phyloP scores from a whole-genome alignment of 2,329 filamentous ascomycete species.

The Trichoderma simmonsii region DNA sequence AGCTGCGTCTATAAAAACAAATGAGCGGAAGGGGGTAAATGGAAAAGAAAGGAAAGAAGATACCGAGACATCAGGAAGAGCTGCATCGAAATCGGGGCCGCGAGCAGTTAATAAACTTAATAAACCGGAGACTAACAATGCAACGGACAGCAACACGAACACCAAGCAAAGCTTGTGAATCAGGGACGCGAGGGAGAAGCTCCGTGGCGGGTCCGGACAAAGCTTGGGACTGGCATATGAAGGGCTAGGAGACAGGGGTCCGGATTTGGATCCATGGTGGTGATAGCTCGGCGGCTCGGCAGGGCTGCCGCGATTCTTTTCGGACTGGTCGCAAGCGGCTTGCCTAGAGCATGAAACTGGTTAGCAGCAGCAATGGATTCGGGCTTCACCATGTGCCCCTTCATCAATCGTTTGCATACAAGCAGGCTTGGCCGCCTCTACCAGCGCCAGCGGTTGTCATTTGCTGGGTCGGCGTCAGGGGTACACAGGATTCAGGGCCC shows the following conservation, averaged over 20 bases:
- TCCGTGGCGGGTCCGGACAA: conserved; percentile 6
- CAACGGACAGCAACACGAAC: conserved; percentile 5
- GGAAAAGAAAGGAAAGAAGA: not conserved
- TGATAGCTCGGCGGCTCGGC: conserved; percentile 12
- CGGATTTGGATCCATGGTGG: conserved; percentile 11
- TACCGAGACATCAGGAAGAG: not conserved
- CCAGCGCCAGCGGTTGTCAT: not conserved
- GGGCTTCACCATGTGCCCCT: conserved; percentile 11
- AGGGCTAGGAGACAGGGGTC: conserved; percentile 6
- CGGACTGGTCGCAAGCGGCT: not conserved
- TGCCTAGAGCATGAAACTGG: conserved; percentile 5
- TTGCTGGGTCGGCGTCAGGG: conserved; percentile 10
- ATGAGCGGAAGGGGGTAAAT: not conserved
- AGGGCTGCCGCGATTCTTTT: conserved; percentile 6
- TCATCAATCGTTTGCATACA: conserved; percentile 6
- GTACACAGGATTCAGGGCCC: conserved; percentile 8
- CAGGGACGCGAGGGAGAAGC: conserved; percentile 16
- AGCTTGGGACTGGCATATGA: conserved; percentile 3
- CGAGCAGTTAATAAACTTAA: conserved; percentile 11
- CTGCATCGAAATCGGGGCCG: not conserved
- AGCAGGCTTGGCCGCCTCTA: not conserved
- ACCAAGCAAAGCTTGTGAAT: conserved; percentile 19
- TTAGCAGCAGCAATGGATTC: conserved; percentile 4
- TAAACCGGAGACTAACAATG: conserved; percentile 5
- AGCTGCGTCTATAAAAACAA: not conserved